Conservation (phyloP, 169 alveolate genomes). For the Cryptosporidium muris region DNA sequence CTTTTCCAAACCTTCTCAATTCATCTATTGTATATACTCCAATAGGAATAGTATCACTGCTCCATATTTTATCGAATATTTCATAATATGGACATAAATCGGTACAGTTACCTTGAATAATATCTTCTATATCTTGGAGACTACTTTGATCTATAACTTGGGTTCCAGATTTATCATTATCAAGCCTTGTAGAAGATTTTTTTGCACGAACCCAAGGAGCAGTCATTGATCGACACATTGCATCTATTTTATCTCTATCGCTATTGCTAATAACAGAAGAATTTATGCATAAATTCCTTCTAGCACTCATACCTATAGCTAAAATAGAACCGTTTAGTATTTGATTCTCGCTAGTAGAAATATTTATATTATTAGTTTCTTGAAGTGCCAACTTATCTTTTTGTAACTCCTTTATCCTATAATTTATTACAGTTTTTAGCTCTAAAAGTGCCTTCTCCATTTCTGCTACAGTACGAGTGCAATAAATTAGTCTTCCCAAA, state of each 20-base stretch:
- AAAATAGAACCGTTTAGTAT: slow-evolving; percentile 70
- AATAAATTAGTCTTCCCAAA: slow-evolving; percentile 85
- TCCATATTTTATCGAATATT: slow-evolving; percentile 80
- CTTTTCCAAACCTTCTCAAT: slow-evolving; percentile 83
- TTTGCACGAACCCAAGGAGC: slow-evolving; percentile 87
- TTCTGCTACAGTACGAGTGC: slow-evolving; percentile 96
- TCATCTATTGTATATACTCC: slow-evolving; percentile 97
- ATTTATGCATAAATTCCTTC: slow-evolving; percentile 93
- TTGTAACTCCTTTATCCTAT: slow-evolving; percentile 79
- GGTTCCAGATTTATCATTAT: background rate
- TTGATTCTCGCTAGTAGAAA: background rate
- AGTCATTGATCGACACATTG: slow-evolving; percentile 79
- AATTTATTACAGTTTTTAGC: slow-evolving; percentile 87
- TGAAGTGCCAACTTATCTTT: slow-evolving; percentile 65
- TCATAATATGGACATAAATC: slow-evolving; percentile 81
- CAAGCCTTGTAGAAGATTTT: slow-evolving; percentile 4
- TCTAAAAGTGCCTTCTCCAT: slow-evolving; percentile 97
- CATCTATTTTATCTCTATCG: slow-evolving; percentile 90
- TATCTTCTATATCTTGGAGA: slow-evolving; percentile 45
- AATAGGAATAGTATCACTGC: slow-evolving; percentile 76
- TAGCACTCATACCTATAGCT: slow-evolving; percentile 88
- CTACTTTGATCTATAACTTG: slow-evolving; percentile 1
- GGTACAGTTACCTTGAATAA: slow-evolving; percentile 67
- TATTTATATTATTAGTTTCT: slow-evolving; percentile 1
- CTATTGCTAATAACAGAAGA: slow-evolving; percentile 86